Evolutionary conservation across 225 moss, liverwort and hornwort species (phyloP).

Genomic region (Bryum argenteum): DNA sequence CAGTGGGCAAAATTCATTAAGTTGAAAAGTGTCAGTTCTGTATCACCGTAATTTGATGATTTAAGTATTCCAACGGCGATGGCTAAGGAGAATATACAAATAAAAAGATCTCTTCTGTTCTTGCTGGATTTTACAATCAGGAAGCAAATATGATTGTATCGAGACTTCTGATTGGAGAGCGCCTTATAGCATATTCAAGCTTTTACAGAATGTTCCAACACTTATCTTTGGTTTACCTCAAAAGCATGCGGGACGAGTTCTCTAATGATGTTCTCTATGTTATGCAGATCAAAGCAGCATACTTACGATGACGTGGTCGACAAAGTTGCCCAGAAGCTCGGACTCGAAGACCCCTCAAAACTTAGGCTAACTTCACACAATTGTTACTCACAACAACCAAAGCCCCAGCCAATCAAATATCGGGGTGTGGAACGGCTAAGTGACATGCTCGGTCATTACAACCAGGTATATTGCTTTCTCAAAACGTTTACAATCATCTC

Average conservation of each 20-base stretch:
- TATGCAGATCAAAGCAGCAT: slow-evolving; percentile 60
- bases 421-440: slow-evolving; percentile 60
- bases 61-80: background rate
- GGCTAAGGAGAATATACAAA: background rate
- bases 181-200: background rate
- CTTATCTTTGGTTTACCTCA: too few relatives aligned
- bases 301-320: slow-evolving; percentile 80
- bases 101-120: background rate
- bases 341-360: slow-evolving; percentile 59
- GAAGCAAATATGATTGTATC: background rate
- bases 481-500: background rate
- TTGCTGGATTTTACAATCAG: background rate
- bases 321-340: slow-evolving; percentile 60
- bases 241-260: background rate
- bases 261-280: slow-evolving; percentile 18
- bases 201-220: too few relatives aligned
- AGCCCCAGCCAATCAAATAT: slow-evolving; percentile 62
- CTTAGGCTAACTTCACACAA: slow-evolving; percentile 70
- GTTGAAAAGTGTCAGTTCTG: background rate
- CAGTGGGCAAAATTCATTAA: background rate
- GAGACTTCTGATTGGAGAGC: background rate
- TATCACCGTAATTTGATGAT: background rate
- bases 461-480: slow-evolving; percentile 45
- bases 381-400: slow-evolving; percentile 73
- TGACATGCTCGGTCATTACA: slow-evolving; percentile 75